Conservation (phyloP, 2,329 filamentous ascomycete species). For the Sarocladium strictum region DNA sequence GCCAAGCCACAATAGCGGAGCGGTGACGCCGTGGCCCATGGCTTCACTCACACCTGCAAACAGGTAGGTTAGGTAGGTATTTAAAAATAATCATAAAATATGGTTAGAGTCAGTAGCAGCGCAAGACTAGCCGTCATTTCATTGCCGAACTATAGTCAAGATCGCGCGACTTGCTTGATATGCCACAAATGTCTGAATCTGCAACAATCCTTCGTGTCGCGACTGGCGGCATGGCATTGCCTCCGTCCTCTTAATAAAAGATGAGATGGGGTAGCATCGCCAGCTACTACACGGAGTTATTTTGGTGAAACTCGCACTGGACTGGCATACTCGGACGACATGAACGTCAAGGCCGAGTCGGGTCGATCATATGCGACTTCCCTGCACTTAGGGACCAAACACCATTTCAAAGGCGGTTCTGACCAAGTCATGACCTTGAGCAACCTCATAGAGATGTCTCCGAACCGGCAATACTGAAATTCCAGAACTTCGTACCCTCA, state of each 20-base stretch:
- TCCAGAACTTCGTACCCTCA: too few relatives aligned
- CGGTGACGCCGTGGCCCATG: neutral
- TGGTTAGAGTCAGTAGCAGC: too few relatives aligned
- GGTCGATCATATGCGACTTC: conserved; percentile 6
- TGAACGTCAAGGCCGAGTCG: conserved; percentile 1
- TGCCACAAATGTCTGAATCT: neutral
- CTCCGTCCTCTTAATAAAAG: neutral
- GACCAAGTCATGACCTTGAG: neutral
- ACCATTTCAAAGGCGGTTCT: neutral
- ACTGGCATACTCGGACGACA: neutral
- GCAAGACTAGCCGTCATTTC: too few relatives aligned
- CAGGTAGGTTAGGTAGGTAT: too few relatives aligned
- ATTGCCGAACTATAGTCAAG: too few relatives aligned
- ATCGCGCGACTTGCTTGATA: conserved; percentile 3
- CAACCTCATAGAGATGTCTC: neutral
- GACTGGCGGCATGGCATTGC: neutral
- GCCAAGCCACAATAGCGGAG: neutral
- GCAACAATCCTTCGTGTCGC: neutral
- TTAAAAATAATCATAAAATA: neutral
- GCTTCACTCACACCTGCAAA: too few relatives aligned
- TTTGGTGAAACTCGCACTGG: neutral
- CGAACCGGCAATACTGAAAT: neutral
- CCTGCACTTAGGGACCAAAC: neutral
- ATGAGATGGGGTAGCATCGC: conserved; percentile 1
- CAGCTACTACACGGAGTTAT: neutral